phyloP scores from a whole-genome alignment of 352 stramenopile genomes.

The Globisporangium emineosum region DNA sequence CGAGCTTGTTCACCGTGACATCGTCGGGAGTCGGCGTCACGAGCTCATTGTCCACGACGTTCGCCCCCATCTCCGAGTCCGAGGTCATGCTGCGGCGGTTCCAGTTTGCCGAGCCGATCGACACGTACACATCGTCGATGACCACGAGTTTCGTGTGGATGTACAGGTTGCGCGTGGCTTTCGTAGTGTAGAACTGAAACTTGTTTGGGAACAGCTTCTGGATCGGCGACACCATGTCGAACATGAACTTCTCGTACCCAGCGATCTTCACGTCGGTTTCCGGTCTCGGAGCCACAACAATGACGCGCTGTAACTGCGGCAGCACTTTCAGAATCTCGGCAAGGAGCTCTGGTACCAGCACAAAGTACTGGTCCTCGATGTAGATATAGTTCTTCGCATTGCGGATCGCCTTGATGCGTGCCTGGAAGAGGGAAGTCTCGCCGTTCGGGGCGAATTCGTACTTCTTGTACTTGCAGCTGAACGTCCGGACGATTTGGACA shows the following conservation, averaged over 20 bases:
- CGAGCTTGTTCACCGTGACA: conserved; percentile 33
- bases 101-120: conserved; percentile 54
- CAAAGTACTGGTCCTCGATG: conserved; percentile 71
- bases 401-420: conserved; percentile 48
- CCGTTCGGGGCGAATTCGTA: conserved; percentile 55
- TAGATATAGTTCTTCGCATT: conserved; percentile 65
- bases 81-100: conserved; percentile 61
- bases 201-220: conserved; percentile 42
- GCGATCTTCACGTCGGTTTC: conserved; percentile 26
- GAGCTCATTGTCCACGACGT: conserved; percentile 39
- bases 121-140: conserved; percentile 15
- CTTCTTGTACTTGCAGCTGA: conserved; percentile 44
- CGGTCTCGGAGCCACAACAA: conserved; percentile 39
- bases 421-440: conserved; percentile 45
- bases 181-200: conserved; percentile 46
- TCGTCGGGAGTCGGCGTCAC: conserved; percentile 26
- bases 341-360: conserved; percentile 41
- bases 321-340: conserved; percentile 41
- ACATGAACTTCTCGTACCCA: conserved; percentile 59
- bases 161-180: conserved; percentile 34
- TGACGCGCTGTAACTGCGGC: conserved; percentile 38
- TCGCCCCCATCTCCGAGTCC: conserved; percentile 51
- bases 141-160: conserved; percentile 51
- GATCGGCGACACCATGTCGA: conserved; percentile 50
- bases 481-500: conserved; percentile 56